Evolutionary conservation across 345 rosid genomes (phyloP).

Genomic region (Stellera chamaejasme): DNA sequence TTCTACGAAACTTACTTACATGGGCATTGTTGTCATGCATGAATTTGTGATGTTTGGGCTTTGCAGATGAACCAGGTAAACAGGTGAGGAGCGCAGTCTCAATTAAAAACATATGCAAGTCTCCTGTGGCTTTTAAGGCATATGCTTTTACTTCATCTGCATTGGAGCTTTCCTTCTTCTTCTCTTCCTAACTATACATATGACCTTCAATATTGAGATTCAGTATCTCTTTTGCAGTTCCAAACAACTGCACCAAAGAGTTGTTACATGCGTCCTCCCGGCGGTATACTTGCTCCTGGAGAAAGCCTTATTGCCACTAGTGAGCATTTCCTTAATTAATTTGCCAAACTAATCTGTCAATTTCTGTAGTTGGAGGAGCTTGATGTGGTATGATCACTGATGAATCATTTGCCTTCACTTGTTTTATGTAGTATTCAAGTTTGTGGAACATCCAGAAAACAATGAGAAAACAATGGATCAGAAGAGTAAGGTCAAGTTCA

Average conservation of each 20-base stretch:
- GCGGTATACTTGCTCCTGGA: conserved; percentile 61
- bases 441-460: conserved; percentile 69
- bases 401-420: conserved; percentile 9
- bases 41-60: conserved; percentile 5
- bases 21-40: too few species aligned
- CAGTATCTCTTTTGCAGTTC: conserved; percentile 30
- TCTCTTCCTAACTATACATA: not conserved
- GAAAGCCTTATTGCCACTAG: conserved; percentile 65
- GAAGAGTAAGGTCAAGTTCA: conserved; percentile 61
- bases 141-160: conserved; percentile 7
- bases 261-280: conserved; percentile 80
- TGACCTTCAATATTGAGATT: conserved; percentile 1
- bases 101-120: conserved; percentile 58
- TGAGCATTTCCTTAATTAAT: conserved; percentile 13
- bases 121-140: conserved; percentile 66
- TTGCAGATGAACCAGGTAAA: conserved; percentile 62
- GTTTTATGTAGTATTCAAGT: conserved; percentile 53
- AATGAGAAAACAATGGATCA: conserved; percentile 50
- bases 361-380: not conserved
- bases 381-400: conserved; percentile 1
- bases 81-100: conserved; percentile 62
- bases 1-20: too few species aligned
- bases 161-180: not conserved
- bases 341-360: not conserved
- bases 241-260: conserved; percentile 83